Conservation (phyloP, 108 stramenopile species). For the Bacterosira constricta region DNA sequence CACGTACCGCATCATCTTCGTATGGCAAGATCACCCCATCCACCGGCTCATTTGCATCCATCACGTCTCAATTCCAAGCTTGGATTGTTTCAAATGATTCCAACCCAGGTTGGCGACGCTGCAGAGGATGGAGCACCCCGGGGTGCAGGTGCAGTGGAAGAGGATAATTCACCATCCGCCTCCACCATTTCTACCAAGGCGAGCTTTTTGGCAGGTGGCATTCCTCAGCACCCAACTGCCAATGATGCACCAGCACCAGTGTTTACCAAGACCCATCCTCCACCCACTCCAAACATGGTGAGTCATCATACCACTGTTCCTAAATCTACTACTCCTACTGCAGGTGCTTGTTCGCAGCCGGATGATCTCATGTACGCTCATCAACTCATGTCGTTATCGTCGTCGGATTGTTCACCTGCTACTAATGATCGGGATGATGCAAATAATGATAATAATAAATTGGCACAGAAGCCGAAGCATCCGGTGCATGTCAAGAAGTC, state of each 20-base stretch:
- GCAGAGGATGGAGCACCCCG: not conserved
- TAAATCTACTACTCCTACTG: too few species aligned
- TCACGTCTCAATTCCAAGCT: not conserved
- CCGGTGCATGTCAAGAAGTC: slow-evolving; percentile 4
- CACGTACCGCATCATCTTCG: not conserved
- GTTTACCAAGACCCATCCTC: not conserved
- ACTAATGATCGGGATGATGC: too few species aligned
- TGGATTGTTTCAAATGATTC: not conserved
- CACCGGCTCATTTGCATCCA: not conserved
- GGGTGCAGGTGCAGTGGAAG: not conserved
- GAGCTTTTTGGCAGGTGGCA: too few species aligned
- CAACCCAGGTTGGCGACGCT: not conserved
- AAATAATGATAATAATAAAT: not conserved
- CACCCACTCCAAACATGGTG: slow-evolving; percentile 4
- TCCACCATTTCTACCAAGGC: slow-evolving; percentile 18
- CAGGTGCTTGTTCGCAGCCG: too few species aligned
- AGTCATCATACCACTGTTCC: too few species aligned
- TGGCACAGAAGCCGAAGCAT: not conserved
- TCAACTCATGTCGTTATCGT: not conserved
- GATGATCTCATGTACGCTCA: slow-evolving; percentile 7
- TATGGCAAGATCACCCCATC: not conserved
- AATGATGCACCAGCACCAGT: not conserved
- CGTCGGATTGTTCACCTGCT: too few species aligned
- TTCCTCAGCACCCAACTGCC: too few species aligned
- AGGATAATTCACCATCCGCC: slow-evolving; percentile 14